Evolutionary conservation across 805 yeast genomes (phyloP), one percentile per base, ranked within the genome.

Genomic region (Helenozyma baotianmanensis): DNA sequence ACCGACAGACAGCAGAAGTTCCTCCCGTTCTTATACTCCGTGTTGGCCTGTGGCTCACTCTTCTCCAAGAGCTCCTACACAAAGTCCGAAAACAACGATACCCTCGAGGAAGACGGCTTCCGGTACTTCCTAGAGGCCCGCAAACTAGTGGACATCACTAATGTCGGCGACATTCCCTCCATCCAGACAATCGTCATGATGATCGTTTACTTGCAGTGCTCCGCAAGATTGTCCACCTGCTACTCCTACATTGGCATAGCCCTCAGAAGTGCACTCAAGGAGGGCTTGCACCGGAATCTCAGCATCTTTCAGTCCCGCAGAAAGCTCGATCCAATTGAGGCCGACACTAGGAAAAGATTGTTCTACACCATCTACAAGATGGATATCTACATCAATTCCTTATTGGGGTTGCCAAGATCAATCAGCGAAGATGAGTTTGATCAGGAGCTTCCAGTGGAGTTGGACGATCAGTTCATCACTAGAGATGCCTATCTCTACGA

Each of bases 191-290:
- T 87, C 35, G 86, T 88, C 21, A 85, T 86, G 89, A 68, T 88
- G 72, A 80, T 85, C 14, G 68, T 87, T 42, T 88, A 85, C 57
- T 60, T 88, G 30, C 96, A 88, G 58, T 86, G 95, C 51, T 82
- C 94, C 3, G 95, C 96, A 0, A 70, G 92, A 43, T 64, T 88
- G 36, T 80, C 90, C 1, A 82, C 94, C 1, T 86, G 96, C 55
- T 87, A 88, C 55, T 80, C 94, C 0, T 88, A 86, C 54, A 83
- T 87, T 41, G 96, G 96, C 6, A 80, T 86, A 33, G 96, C 95
- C 0, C 58, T 87, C 29, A 64, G 96, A 51, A 78, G 89, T 15
- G 90, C 95, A 0, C 56, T 87, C 27, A 72, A 88, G 44, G 87
- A 85, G 45, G 95, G 96, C 0, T 62, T 86, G 13, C 96, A 88